Conservation (phyloP, 495 filamentous ascomycete genomes). For the Penicillium canescens region DNA sequence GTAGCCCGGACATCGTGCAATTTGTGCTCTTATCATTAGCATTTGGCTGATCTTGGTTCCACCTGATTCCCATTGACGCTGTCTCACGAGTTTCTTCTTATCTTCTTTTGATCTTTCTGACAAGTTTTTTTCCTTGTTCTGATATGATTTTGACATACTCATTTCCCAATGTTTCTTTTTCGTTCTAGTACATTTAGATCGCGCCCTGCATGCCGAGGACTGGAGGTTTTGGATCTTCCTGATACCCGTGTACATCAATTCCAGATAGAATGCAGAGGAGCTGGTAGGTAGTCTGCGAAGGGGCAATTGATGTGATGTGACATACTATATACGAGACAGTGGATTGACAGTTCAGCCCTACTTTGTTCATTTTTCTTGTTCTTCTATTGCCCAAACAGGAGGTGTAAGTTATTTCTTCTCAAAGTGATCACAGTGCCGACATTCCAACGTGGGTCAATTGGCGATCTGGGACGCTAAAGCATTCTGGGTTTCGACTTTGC, state of each 20-base stretch:
- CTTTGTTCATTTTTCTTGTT: background rate
- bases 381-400: too few relatives aligned
- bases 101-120: conserved; percentile 1
- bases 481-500: too few relatives aligned
- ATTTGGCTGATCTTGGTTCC: conserved; percentile 18
- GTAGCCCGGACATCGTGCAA: conserved; percentile 21
- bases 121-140: conserved; percentile 7
- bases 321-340: conserved; percentile 6
- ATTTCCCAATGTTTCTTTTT: conserved; percentile 5
- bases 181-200: conserved; percentile 32
- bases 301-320: conserved; percentile 13
- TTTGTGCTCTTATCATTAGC: conserved; percentile 25
- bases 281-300: conserved; percentile 17
- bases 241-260: conserved; percentile 36
- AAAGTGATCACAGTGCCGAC: too few relatives aligned
- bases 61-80: conserved; percentile 17
- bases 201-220: conserved; percentile 20
- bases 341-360: background rate
- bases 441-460: too few relatives aligned
- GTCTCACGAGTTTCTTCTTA: conserved; percentile 27
- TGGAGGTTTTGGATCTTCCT: conserved; percentile 23
- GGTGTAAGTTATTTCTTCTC: too few relatives aligned
- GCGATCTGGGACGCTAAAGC: too few relatives aligned
- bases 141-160: conserved; percentile 7
- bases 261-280: conserved; percentile 31